A percentile compares a stretch with the other conserved stretches of the same genome.
Evolutionary conservation across 306 rosid genomes (phyloP).

Genomic region (Cucumis cinereus): DNA sequence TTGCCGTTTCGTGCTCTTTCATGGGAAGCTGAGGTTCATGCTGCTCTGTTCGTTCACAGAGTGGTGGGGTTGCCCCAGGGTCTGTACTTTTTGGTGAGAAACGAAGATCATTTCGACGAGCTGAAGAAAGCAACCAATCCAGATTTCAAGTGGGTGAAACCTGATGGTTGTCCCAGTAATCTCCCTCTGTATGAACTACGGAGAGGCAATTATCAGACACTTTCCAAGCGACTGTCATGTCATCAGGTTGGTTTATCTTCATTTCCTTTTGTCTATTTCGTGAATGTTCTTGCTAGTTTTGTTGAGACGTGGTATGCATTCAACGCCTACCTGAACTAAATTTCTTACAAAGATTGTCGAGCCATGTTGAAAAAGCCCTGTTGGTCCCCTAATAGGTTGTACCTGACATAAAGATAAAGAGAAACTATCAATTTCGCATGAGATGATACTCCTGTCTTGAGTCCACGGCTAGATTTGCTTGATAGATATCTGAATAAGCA

Average conservation of each 20-base stretch:
- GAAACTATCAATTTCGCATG: neutral
- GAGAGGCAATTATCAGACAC: conserved; percentile 28
- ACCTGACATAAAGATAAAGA: neutral
- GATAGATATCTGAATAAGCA: neutral
- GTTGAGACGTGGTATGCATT: neutral
- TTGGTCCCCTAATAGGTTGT: neutral
- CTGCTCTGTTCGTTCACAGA: conserved; percentile 84
- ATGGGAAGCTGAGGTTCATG: conserved; percentile 92
- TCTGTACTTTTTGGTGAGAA: conserved; percentile 77
- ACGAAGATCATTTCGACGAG: conserved; percentile 56
- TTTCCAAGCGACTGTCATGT: conserved; percentile 60
- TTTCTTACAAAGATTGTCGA: neutral
- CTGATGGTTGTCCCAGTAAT: conserved; percentile 64
- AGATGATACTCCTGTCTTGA: neutral
- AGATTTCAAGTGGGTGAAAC: conserved; percentile 68
- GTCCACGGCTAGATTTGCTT: neutral
- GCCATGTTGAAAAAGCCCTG: neutral
- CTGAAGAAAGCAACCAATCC: conserved; percentile 46
- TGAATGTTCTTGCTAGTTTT: neutral
- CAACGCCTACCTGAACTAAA: neutral
- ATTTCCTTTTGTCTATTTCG: neutral
- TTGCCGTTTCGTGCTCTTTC: conserved; percentile 63
- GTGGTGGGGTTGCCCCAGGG: conserved; percentile 71
- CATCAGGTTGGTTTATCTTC: conserved; percentile 46
- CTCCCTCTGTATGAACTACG: conserved; percentile 69